Conservation (phyloP, 805 yeast genomes). For the Nakazawaea siamensis region DNA sequence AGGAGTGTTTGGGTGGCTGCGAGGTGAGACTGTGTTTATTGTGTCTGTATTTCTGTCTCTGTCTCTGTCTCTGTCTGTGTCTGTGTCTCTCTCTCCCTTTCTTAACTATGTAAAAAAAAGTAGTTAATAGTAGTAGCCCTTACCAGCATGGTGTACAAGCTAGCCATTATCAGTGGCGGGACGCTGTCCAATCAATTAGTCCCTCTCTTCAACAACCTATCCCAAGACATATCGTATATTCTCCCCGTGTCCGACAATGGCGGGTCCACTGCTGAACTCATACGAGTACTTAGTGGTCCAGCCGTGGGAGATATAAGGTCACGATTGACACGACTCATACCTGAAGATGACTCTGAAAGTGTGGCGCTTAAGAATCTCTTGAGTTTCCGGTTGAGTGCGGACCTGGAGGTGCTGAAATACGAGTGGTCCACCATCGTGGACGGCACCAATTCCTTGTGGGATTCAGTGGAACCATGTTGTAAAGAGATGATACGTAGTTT, state of each 20-base stretch:
- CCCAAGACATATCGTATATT: slow-evolving; percentile 49
- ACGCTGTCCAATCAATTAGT: slow-evolving; percentile 82
- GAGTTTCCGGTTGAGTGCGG: slow-evolving; percentile 42
- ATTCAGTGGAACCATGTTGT: slow-evolving; percentile 43
- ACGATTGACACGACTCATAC: slow-evolving; percentile 66
- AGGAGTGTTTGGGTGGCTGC: too few relatives aligned
- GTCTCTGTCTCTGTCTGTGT: too few relatives aligned
- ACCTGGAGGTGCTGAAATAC: slow-evolving; percentile 40
- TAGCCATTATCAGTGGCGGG: slow-evolving; percentile 61
- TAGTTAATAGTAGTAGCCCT: too few relatives aligned
- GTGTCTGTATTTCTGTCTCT: too few relatives aligned
- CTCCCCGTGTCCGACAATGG: slow-evolving; percentile 90
- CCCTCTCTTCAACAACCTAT: slow-evolving; percentile 39
- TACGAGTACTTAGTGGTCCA: slow-evolving; percentile 86
- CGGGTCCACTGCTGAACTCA: slow-evolving; percentile 85
- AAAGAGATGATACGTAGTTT: slow-evolving; percentile 73
- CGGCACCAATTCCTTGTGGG: slow-evolving; percentile 71
- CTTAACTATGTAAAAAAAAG: too few relatives aligned
- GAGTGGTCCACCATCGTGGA: slow-evolving; percentile 80
- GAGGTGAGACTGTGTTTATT: too few relatives aligned
- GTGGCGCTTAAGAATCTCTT: slow-evolving; percentile 26
- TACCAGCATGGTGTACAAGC: too few relatives aligned
- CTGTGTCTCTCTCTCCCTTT: too few relatives aligned
- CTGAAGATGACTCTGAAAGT: slow-evolving; percentile 30
- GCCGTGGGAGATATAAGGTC: slow-evolving; percentile 92